Conservation (phyloP, 73 alveolate species). For the Tetrahymena borealis region DNA sequence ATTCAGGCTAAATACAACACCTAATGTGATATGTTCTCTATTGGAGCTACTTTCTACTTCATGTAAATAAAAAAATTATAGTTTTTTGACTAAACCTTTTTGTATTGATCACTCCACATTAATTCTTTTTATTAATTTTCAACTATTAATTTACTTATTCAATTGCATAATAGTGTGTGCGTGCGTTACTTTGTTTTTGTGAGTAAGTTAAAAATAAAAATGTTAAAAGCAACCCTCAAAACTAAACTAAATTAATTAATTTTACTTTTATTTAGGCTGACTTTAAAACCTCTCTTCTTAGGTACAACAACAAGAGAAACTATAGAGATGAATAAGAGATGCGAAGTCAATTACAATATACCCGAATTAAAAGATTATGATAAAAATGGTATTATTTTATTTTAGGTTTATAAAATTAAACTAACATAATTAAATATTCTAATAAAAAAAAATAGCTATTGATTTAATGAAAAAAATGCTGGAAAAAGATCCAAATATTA, state of each 20-base stretch:
- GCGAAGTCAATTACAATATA: not conserved
- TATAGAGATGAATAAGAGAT: not conserved
- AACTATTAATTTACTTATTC: not conserved
- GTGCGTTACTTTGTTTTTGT: not conserved
- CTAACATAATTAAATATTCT: no score
- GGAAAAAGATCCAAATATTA: conserved; percentile 20
- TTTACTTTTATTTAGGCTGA: not conserved
- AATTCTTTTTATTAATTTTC: no score
- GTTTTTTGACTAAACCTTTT: no score
- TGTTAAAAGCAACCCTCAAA: no score
- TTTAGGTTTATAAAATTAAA: not conserved
- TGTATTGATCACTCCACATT: no score
- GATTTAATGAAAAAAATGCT: conserved; percentile 35
- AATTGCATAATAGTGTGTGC: no score
- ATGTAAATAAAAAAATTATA: no score
- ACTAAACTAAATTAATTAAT: no score
- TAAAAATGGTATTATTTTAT: not conserved
- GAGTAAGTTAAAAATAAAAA: no score
- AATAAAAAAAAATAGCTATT: no score
- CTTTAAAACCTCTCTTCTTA: not conserved
- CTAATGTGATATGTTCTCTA: not conserved
- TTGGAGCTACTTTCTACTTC: not conserved
- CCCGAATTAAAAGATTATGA: not conserved
- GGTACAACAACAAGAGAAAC: not conserved
- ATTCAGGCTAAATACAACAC: not conserved